phyloP scores from a whole-genome alignment of 768 basidiomycete genomes.

The Suillus placidus region DNA sequence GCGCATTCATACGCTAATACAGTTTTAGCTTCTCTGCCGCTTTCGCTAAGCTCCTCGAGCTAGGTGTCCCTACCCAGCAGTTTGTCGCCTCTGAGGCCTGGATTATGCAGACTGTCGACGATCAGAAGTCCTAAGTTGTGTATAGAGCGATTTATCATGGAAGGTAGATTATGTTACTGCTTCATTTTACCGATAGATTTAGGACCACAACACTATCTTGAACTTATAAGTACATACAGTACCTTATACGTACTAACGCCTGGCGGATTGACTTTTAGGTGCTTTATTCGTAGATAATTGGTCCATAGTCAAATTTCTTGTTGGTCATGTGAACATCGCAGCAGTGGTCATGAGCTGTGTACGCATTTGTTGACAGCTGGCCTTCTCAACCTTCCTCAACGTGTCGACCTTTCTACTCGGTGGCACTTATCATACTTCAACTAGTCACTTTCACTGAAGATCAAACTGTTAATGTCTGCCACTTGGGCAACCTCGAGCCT shows the following conservation, averaged over 20 bases:
- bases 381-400: neutral
- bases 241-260: neutral
- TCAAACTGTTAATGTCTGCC: neutral
- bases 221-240: neutral
- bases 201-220: neutral
- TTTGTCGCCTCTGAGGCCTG: slow-evolving; percentile 75
- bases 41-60: slow-evolving; percentile 82
- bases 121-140: slow-evolving; percentile 11
- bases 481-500: slow-evolving; percentile 11
- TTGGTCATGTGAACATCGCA: slow-evolving; percentile 8
- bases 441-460: neutral
- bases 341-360: neutral
- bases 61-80: slow-evolving; percentile 87
- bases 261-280: neutral
- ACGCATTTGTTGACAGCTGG: neutral
- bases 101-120: slow-evolving; percentile 48
- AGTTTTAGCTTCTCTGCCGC: slow-evolving; percentile 77
- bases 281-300: slow-evolving; percentile 1
- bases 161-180: neutral
- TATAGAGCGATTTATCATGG: neutral
- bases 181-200: neutral
- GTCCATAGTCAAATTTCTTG: neutral
- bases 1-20: too few species aligned
- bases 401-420: neutral
- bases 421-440: neutral